Conservation (phyloP, 768 basidiomycete genomes). For the Russula vinacea region DNA sequence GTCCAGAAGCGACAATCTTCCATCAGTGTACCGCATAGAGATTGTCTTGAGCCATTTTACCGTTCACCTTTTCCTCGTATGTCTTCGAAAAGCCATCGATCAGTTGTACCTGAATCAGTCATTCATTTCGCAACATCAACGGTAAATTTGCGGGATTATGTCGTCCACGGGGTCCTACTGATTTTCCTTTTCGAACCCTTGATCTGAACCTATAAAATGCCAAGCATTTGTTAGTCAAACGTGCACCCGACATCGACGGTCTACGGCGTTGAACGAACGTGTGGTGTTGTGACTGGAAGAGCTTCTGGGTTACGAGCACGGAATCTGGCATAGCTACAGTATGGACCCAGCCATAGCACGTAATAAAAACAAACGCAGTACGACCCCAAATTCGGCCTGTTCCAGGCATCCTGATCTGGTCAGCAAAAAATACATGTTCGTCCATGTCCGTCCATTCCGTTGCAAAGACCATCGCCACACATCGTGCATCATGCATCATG, state of each 20-base stretch:
- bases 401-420: background rate
- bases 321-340: background rate
- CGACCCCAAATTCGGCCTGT: no score
- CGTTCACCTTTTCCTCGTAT: background rate
- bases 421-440: background rate
- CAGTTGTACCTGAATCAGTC: background rate
- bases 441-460: background rate
- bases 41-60: background rate
- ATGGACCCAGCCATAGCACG: no score
- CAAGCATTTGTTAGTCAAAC: background rate
- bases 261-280: slow-evolving; percentile 4
- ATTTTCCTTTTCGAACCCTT: slow-evolving; percentile 3
- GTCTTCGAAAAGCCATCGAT: slow-evolving; percentile 20
- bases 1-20: background rate
- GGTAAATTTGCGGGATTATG: slow-evolving; percentile 18
- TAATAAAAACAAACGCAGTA: slow-evolving; percentile 3
- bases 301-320: background rate
- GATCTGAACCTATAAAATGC: background rate
- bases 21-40: background rate
- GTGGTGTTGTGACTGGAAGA: background rate
- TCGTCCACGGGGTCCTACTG: slow-evolving; percentile 1
- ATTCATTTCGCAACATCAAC: slow-evolving; percentile 13
- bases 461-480: no score
- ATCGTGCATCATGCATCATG: no score
- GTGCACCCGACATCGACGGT: background rate